Conservation (phyloP, 345 rosid genomes). For the Melaleuca alternifolia region DNA sequence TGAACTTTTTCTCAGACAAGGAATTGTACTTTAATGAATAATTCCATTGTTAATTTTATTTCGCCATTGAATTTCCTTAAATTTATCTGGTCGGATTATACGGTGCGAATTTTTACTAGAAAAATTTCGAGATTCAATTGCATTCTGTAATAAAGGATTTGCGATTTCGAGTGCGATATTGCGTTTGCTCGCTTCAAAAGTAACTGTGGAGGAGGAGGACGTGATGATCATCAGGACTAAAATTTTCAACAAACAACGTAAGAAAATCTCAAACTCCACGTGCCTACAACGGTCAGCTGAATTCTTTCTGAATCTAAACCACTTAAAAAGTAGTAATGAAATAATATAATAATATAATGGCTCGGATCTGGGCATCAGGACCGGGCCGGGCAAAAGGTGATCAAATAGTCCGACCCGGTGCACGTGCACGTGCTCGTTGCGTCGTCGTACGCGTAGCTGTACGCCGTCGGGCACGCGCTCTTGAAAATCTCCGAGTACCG, state of each 20-base stretch:
- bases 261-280: neutral
- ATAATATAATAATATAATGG: neutral
- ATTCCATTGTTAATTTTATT: neutral
- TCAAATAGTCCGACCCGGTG: conserved; percentile 59
- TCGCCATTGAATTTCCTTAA: neutral
- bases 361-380: neutral
- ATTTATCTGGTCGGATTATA: neutral
- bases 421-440: conserved; percentile 79
- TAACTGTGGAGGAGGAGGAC: neutral
- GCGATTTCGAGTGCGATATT: neutral
- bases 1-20: neutral
- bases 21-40: neutral
- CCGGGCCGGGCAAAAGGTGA: conserved; percentile 58
- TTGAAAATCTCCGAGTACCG: conserved; percentile 74
- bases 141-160: neutral
- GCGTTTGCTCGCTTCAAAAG: neutral
- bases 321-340: neutral
- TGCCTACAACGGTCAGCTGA: neutral
- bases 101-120: neutral
- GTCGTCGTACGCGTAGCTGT: conserved; percentile 90
- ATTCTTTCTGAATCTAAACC: neutral
- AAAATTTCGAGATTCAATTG: neutral
- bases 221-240: neutral
- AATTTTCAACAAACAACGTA: neutral
- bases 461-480: conserved; percentile 79